phyloP scores from a whole-genome alignment of 2,329 filamentous ascomycete species.

The Bipolaris victoriae region DNA sequence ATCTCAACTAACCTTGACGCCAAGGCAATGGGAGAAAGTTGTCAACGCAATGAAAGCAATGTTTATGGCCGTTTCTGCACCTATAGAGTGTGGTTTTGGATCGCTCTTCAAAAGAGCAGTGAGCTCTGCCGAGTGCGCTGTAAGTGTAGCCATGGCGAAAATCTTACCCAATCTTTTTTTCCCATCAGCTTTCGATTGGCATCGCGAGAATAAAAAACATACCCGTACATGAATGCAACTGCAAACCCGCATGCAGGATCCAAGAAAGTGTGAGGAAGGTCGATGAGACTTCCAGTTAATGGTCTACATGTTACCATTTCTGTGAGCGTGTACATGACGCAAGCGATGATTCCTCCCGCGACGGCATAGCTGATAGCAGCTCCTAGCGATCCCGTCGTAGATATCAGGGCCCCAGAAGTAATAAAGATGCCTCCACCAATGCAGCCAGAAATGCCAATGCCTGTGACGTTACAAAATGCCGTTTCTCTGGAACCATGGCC shows the following conservation, averaged over 20 bases:
- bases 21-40: constrained; percentile 33
- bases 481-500: background rate
- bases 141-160: constrained; percentile 33
- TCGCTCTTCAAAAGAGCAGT: constrained; percentile 25
- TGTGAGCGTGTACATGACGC: constrained; percentile 31
- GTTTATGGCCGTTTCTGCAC: constrained; percentile 28
- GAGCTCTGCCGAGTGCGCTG: constrained; percentile 30
- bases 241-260: constrained; percentile 33
- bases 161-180: constrained; percentile 29
- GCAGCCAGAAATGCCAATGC: constrained; percentile 33
- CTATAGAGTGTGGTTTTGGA: constrained; percentile 14
- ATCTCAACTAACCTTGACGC: constrained; percentile 21
- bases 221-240: constrained; percentile 27
- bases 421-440: constrained; percentile 31
- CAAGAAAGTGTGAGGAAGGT: constrained; percentile 32
- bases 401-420: constrained; percentile 23
- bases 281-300: constrained; percentile 29
- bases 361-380: constrained; percentile 30
- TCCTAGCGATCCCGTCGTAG: constrained; percentile 29
- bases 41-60: constrained; percentile 29
- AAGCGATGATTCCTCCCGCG: constrained; percentile 26
- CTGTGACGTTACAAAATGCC: constrained; percentile 6
- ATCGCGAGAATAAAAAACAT: background rate
- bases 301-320: constrained; percentile 35
- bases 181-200: background rate